Base-by-base conservation (phyloP, 768 basidiomycete genomes). In the Lactarius akahatsu region DNA sequence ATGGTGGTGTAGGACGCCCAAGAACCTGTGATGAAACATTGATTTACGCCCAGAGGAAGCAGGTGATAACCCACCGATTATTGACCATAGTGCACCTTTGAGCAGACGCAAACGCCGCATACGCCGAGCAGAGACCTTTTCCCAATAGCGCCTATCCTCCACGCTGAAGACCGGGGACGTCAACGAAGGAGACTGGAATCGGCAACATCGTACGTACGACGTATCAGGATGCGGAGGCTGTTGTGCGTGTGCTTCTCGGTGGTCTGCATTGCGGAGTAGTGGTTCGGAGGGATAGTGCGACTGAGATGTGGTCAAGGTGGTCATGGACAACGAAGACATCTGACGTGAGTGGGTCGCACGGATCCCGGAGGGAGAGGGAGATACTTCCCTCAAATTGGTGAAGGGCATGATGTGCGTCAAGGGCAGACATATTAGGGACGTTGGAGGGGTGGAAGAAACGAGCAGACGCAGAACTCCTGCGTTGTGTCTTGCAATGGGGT, bases 1-100 rank as follows among this genome's bases (percentile, higher is more conserved):
- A 85, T 74, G 7, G 83, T 79, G 67, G 82, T 87, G 73, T 89
- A 91, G 9, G 79, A 72, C 32, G 84, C 81, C 87, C 89, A 92
- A 34, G 73, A 73, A 66, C 77, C 88, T 89, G 62, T 16, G n/a
- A 60, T 32, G 20, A 55, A 13, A n/a, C 23, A 11, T 38, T 13
- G 36, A n/a, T n/a, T 62, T 38, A 54, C 13, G 43, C 20, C 28
- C 50, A 45, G 11, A 2, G 11, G 40, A 41, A 8, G 10, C 38
- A 28, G 38, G 13, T 57, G 63, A 67, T 40, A 26, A 59, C 75
- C 65, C 70, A 81, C 81, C 79, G 52, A 81, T 75, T 16, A 80
- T 64, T 34, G 73, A 63, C 55, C 74, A 72, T n/a, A 82, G 71
- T 1, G 58, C 64, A 16, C 75, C 61, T 45, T 69, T 74, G 11